Percentiles rank a stretch among this genome's conserved stretches.
Evolutionary conservation across 352 stramenopile genomes (phyloP).

Genomic region (Phytophthora tubulina): DNA sequence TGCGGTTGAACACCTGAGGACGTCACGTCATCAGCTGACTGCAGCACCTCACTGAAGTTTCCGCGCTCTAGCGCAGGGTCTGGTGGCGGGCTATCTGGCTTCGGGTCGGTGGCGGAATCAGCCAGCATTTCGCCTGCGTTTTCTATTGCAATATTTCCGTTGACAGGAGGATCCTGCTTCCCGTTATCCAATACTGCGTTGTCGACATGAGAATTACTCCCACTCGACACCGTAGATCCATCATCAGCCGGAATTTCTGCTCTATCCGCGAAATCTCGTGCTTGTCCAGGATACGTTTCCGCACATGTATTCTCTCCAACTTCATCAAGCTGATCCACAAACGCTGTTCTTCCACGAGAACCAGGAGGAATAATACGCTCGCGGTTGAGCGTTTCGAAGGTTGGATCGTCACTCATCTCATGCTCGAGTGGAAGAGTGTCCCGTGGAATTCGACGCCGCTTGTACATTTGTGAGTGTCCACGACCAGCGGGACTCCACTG

Average conservation of each 20-base stretch:
- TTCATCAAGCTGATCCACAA: conserved; percentile 29
- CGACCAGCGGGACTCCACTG: conserved; percentile 28
- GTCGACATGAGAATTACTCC: conserved; percentile 17
- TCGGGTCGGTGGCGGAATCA: not conserved
- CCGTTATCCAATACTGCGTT: conserved; percentile 1
- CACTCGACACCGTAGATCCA: conserved; percentile 6
- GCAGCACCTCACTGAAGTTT: not conserved
- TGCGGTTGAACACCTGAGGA: conserved; percentile 4
- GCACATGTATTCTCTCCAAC: conserved; percentile 7
- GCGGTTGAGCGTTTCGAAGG: conserved; percentile 6
- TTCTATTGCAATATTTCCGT: conserved; percentile 4
- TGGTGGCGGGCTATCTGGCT: not conserved
- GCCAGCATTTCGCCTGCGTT: not conserved
- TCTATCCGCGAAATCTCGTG: conserved; percentile 5
- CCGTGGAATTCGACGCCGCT: conserved; percentile 38
- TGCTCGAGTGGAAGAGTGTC: conserved; percentile 13
- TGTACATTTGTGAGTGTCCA: conserved; percentile 31
- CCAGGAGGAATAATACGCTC: conserved; percentile 15
- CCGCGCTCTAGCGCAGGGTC: conserved; percentile 7
- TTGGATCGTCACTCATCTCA: conserved; percentile 12
- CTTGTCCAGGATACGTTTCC: conserved; percentile 9
- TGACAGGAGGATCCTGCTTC: not conserved
- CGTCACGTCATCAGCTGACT: conserved; percentile 1
- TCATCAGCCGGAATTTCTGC: conserved; percentile 21
- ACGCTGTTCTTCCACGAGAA: not conserved